These are phyloP conservation scores for Spizellomyces punctatus DNA, from an alignment of 192 early-diverging fungal species.

Conservation along the genomic window DNA sequence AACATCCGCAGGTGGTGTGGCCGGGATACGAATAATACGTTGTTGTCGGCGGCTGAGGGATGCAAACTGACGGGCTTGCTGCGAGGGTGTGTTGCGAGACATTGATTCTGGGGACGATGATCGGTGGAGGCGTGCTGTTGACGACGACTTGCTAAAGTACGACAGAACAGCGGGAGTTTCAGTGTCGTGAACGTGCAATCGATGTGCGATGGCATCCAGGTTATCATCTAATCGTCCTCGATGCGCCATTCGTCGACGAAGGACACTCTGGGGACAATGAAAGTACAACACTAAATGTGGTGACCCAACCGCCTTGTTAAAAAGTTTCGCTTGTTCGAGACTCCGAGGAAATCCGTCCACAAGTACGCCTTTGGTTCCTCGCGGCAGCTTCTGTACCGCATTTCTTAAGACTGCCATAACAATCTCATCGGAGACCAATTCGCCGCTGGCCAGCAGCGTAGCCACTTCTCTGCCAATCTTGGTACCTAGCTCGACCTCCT, in stretches of 20 bases:
- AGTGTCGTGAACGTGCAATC: conserved; percentile 11
- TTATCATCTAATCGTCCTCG: conserved; percentile 20
- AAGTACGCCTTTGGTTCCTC: conserved; percentile 44
- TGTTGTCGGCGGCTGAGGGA: neutral
- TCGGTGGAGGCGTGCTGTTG: no score
- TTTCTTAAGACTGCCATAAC: conserved; percentile 39
- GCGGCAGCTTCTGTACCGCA: conserved; percentile 26
- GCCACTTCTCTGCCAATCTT: conserved; percentile 80
- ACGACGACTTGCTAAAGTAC: neutral
- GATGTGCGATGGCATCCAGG: conserved; percentile 1
- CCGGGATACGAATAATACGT: neutral
- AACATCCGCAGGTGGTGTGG: neutral
- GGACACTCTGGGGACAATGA: conserved; percentile 8
- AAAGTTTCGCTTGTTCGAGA: conserved; percentile 59
- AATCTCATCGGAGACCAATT: conserved; percentile 72
- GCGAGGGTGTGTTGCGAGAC: neutral
- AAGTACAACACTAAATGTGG: conserved; percentile 21
- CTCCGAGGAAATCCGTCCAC: conserved; percentile 70
- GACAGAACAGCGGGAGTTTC: neutral
- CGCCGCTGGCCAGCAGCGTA: conserved; percentile 75
- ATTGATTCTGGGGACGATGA: neutral
- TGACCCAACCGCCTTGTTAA: conserved; percentile 20
- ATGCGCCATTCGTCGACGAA: neutral
- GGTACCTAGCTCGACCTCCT: conserved; percentile 72
- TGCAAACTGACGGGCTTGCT: neutral